Conservation (phyloP, 2,329 filamentous ascomycete genomes). For the Ophiocordyceps robertsii region DNA sequence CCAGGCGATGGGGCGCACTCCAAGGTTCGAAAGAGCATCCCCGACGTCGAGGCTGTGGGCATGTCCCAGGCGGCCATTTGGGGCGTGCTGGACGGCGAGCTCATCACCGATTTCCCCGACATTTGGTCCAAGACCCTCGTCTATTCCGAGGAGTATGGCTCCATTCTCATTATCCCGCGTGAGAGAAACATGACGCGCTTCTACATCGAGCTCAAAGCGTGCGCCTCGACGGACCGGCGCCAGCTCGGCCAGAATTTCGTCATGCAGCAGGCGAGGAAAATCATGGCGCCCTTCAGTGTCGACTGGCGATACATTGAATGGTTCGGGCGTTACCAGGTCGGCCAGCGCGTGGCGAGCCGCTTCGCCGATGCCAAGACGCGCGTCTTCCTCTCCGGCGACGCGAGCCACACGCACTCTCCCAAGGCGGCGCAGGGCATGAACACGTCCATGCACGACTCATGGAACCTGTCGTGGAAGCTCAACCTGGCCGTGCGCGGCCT, state of each 20-base stretch:
- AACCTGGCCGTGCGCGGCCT: constrained; percentile 41
- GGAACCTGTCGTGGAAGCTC: constrained; percentile 44
- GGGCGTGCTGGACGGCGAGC: constrained; percentile 59
- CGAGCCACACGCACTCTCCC: constrained; percentile 59
- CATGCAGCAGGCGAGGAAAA: constrained; percentile 50
- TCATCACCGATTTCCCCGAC: constrained; percentile 61
- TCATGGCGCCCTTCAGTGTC: constrained; percentile 43
- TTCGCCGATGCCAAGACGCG: constrained; percentile 50
- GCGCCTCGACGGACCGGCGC: constrained; percentile 23
- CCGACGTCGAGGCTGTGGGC: constrained; percentile 38
- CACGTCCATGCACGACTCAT: constrained; percentile 43
- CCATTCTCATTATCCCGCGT: constrained; percentile 60
- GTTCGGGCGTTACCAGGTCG: constrained; percentile 61
- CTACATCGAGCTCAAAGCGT: constrained; percentile 42
- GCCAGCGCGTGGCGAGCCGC: constrained; percentile 55
- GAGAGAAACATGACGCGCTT: constrained; percentile 60
- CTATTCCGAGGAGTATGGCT: constrained; percentile 52
- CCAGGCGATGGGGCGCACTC: constrained; percentile 58
- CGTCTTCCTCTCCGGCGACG: constrained; percentile 58
- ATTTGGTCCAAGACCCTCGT: constrained; percentile 63
- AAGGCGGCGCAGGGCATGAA: constrained; percentile 62
- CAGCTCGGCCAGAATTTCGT: constrained; percentile 50
- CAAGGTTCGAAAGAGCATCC: constrained; percentile 52
- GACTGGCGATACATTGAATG: constrained; percentile 50
- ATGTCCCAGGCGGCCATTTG: constrained; percentile 43